Conservation (phyloP, 2,329 filamentous ascomycete species). For the Talaromyces funiculosus region DNA sequence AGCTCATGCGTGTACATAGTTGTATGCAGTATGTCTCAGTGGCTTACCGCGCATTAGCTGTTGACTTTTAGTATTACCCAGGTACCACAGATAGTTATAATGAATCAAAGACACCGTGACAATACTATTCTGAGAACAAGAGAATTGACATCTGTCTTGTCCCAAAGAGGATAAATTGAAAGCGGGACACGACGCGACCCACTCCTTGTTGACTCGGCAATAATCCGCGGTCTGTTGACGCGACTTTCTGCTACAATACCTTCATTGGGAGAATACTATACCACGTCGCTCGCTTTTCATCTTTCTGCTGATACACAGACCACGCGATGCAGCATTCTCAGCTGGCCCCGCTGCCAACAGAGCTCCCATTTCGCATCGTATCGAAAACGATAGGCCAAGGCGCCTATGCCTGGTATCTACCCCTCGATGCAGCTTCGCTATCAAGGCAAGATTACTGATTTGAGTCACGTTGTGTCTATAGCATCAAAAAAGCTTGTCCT, state of each 20-base stretch:
- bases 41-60: too few relatives aligned
- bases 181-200: conserved; percentile 20
- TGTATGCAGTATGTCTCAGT: too few relatives aligned
- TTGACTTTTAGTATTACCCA: too few relatives aligned
- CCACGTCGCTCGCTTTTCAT: not conserved
- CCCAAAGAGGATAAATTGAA: conserved; percentile 33
- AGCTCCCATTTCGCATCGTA: conserved; percentile 88
- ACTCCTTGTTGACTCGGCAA: conserved; percentile 16
- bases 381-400: conserved; percentile 95
- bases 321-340: conserved; percentile 68
- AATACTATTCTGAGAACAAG: too few relatives aligned
- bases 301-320: too few relatives aligned
- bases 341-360: conserved; percentile 71
- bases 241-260: not conserved
- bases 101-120: too few relatives aligned
- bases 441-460: not conserved
- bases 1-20: too few relatives aligned
- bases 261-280: too few relatives aligned
- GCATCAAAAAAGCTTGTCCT: conserved; percentile 89
- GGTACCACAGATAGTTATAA: too few relatives aligned
- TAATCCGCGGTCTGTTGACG: not conserved
- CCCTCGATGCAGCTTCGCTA: not conserved
- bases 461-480: conserved; percentile 32
- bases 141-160: not conserved
- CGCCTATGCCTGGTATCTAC: conserved; percentile 81